Evolutionary conservation across 2,329 filamentous ascomycete species (phyloP).

Genomic region (Fusarium tjaetaba): DNA sequence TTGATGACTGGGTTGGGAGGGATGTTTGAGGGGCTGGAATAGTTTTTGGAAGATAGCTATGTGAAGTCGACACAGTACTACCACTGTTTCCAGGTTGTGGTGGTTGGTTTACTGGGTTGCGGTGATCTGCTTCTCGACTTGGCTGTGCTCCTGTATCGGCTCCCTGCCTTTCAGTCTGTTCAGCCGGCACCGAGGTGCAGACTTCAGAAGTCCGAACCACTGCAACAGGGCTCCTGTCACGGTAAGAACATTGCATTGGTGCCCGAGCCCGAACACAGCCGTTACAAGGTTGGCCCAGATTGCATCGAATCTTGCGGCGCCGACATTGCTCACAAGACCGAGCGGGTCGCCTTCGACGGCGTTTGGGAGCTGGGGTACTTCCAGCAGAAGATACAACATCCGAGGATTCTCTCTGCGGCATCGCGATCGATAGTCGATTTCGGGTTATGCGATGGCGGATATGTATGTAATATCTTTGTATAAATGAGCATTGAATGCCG

Average conservation of each 20-base stretch:
- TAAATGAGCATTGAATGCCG: constrained; percentile 23
- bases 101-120: constrained; percentile 6
- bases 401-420: constrained; percentile 2
- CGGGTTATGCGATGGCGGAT: not conserved
- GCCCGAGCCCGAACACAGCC: constrained; percentile 39
- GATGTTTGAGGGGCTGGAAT: not conserved
- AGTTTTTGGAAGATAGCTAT: not conserved
- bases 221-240: constrained; percentile 24
- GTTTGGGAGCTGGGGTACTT: constrained; percentile 27
- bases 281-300: constrained; percentile 36
- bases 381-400: not conserved
- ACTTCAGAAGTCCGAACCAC: not conserved
- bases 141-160: not conserved
- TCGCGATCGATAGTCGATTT: not conserved
- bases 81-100: not conserved
- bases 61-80: not conserved
- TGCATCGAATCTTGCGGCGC: constrained; percentile 40
- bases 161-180: not conserved
- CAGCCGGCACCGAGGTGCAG: not conserved
- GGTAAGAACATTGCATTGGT: constrained; percentile 41
- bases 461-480: constrained; percentile 5
- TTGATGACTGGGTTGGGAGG: not conserved
- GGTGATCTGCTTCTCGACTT: constrained; percentile 14
- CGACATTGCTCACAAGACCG: constrained; percentile 43
- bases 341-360: constrained; percentile 39